phyloP scores from a whole-genome alignment of 805 yeast genomes.

The Grigorovia transvaalensis region DNA sequence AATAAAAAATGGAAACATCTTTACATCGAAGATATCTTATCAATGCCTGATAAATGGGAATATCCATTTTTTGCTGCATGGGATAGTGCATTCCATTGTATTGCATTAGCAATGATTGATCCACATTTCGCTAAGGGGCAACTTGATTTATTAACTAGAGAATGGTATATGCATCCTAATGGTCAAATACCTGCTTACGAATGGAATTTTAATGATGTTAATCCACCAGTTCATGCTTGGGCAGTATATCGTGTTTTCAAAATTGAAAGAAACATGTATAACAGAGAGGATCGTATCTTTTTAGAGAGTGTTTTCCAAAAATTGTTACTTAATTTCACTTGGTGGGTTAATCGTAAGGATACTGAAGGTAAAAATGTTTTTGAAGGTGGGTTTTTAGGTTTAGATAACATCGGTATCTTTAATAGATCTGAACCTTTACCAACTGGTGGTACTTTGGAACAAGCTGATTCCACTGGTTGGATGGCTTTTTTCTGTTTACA shows the following conservation, averaged over 20 bases:
- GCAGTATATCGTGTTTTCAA: slow-evolving; percentile 82
- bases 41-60: slow-evolving; percentile 93
- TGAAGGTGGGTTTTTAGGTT: slow-evolving; percentile 89
- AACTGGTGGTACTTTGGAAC: slow-evolving; percentile 82
- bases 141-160: slow-evolving; percentile 74
- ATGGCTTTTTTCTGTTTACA: slow-evolving; percentile 87
- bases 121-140: slow-evolving; percentile 87
- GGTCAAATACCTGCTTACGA: slow-evolving; percentile 96
- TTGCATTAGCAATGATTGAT: slow-evolving; percentile 87
- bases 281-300: slow-evolving; percentile 71
- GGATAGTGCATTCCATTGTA: slow-evolving; percentile 94
- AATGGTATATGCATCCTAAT: slow-evolving; percentile 97
- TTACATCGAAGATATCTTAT: slow-evolving; percentile 77
- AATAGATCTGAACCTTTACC: slow-evolving; percentile 91
- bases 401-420: slow-evolving; percentile 87
- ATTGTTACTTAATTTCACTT: slow-evolving; percentile 76
- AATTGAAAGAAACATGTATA: slow-evolving; percentile 77
- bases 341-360: slow-evolving; percentile 97
- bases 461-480: slow-evolving; percentile 97
- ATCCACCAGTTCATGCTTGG: slow-evolving; percentile 98
- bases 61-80: slow-evolving; percentile 94
- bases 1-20: slow-evolving; percentile 84
- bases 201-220: slow-evolving; percentile 91
- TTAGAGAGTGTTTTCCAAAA: slow-evolving; percentile 88
- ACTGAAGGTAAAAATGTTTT: slow-evolving; percentile 79